phyloP scores from a whole-genome alignment of 2,329 filamentous ascomycete species.

The Clarireedia paspali region DNA sequence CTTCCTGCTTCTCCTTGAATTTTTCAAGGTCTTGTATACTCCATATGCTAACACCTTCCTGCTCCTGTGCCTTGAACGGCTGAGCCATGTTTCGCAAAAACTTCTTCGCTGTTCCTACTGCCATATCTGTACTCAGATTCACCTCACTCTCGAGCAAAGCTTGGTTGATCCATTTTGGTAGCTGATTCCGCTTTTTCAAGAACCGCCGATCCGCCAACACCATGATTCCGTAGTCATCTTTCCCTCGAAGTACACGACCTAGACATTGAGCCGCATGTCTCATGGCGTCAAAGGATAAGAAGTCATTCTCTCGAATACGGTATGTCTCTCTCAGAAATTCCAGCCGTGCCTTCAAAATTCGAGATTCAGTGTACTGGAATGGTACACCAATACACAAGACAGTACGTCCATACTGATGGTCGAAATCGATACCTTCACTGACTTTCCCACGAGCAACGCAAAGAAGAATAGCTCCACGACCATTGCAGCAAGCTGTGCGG shows the following conservation, averaged over 20 bases:
- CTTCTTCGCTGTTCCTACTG: conserved; percentile 77
- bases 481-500: conserved; percentile 94
- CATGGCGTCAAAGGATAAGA: conserved; percentile 98
- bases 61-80: conserved; percentile 73
- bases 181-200: conserved; percentile 79
- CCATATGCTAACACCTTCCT: conserved; percentile 93
- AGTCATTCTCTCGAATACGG: conserved; percentile 93
- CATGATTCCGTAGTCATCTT: conserved; percentile 99
- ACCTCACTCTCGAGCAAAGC: conserved; percentile 77
- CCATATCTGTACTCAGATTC: conserved; percentile 93
- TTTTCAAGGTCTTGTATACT: conserved; percentile 67
- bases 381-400: conserved; percentile 95
- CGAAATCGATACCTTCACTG: conserved; percentile 96
- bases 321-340: conserved; percentile 97
- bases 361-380: conserved; percentile 97
- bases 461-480: conserved; percentile 82
- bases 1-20: conserved; percentile 69
- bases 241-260: conserved; percentile 87
- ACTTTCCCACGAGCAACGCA: conserved; percentile 97
- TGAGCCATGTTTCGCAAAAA: conserved; percentile 91
- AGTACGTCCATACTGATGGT: conserved; percentile 94
- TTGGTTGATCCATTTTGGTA: conserved; percentile 95
- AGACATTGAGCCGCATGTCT: conserved; percentile 96
- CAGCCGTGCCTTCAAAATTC: conserved; percentile 89
- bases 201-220: conserved; percentile 91